Evolutionary conservation across 129 eudicot genomes (phyloP), one percentile per base, ranked within the genome.

Genomic region (Flaveria brownii): DNA sequence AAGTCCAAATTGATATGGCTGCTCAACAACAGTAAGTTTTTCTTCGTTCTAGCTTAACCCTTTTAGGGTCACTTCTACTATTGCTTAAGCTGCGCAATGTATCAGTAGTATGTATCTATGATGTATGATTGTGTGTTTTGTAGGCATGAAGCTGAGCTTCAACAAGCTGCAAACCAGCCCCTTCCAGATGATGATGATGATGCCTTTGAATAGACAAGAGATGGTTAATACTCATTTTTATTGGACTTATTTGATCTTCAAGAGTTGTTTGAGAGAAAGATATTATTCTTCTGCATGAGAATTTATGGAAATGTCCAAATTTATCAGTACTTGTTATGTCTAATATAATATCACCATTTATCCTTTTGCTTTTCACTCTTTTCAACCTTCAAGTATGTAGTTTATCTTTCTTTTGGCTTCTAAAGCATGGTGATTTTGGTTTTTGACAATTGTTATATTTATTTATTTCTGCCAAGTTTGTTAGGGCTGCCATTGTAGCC

Each of bases 141-240:
- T 42, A 88, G 92, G 79, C 92, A 88, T 47, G 92, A 88, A 74
- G 83, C 81, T 5, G 92, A 88, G 64, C 89, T 88, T 46, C 63
- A 28, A 54, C 76, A 49, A 55, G 92, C 92, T 51, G 89, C 86
- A 30, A 83, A 78, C 61, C 92, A 85, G 65, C 92, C 92, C 46
- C 89, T 88, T 72, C 92, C 92, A 18, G 92, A 88, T 75, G 92
- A 88, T 3, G 91, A 87, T 71, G 92, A 88, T 68, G 92, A 88
- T 56, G 81, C 89, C 8, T 88, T 88, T 68, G 92, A 88, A 41
- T 85, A 76, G 78, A 68, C 51, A 11, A 51, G 36, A 62, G 47
- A 26, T 49, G 28, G 61, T 45, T 10, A 9, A 62, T 62, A 54
- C 43, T 12, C 42, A 28, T 30, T 14, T 62, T 30, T 30, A 1